phyloP scores from a whole-genome alignment of 2,329 filamentous ascomycete genomes.

The Fusarium beomiforme region DNA sequence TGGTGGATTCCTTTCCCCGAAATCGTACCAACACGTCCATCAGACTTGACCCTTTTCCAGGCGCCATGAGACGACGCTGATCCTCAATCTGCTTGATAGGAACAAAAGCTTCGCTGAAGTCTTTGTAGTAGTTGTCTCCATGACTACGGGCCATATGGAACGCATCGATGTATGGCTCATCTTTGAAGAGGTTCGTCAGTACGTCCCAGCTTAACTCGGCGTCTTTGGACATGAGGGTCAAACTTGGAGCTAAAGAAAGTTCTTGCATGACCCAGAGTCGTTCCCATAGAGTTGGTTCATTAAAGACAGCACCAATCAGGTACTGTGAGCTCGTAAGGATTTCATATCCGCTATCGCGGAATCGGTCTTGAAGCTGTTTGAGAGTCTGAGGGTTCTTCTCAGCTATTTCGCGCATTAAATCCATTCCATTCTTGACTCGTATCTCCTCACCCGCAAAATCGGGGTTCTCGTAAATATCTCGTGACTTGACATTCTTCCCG shows the following conservation, averaged over 20 bases:
- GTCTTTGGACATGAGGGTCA: conserved; percentile 1
- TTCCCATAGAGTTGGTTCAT: background rate
- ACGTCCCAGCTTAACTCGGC: conserved; percentile 7
- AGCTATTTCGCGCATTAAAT: background rate
- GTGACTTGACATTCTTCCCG: fast-evolving
- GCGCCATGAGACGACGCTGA: background rate
- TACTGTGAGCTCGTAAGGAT: fast-evolving
- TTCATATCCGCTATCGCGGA: too few species aligned
- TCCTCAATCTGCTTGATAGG: conserved; percentile 16
- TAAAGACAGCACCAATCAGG: background rate
- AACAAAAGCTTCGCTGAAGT: background rate
- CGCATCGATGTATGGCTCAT: conserved; percentile 22
- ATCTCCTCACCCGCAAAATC: background rate
- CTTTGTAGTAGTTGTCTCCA: fast-evolving
- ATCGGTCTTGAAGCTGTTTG: background rate
- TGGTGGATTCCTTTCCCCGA: background rate
- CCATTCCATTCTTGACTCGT: background rate
- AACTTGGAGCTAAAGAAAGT: background rate
- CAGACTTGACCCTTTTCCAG: background rate
- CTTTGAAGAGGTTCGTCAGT: background rate
- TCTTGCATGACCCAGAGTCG: conserved; percentile 29
- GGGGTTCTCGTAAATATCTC: background rate
- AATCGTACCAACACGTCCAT: conserved; percentile 14
- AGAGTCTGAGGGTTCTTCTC: background rate
- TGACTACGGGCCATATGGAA: conserved; percentile 8